Evolutionary conservation across 164 flowering plant genomes (phyloP).

Genomic region (Tetracentron sinense): DNA sequence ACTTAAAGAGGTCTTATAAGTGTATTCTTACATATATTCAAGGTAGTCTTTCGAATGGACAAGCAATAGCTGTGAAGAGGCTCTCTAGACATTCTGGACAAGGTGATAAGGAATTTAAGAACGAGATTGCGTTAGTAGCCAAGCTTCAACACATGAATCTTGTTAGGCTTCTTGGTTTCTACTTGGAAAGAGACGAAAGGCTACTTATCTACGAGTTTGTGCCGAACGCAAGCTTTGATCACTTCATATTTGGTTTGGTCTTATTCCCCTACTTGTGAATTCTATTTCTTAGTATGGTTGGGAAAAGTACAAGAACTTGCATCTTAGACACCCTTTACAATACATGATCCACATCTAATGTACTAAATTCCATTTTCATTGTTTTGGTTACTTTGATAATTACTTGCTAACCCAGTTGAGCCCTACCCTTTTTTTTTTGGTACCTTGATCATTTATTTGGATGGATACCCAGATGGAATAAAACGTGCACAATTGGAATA

Average conservation of each 20-base stretch:
- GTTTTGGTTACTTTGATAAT: no score
- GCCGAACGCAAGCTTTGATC: slow-evolving; percentile 17
- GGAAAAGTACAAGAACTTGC: no score
- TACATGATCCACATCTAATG: neutral
- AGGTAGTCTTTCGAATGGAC: slow-evolving; percentile 17
- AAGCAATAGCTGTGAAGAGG: slow-evolving; percentile 19
- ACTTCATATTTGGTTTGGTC: slow-evolving; percentile 16
- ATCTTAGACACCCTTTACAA: no score
- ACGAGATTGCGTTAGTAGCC: slow-evolving; percentile 13
- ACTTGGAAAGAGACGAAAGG: slow-evolving; percentile 17
- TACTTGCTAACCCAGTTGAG: neutral
- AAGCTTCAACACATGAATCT: slow-evolving; percentile 24
- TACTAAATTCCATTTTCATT: no score
- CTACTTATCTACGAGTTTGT: slow-evolving; percentile 16
- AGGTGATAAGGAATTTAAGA: slow-evolving; percentile 17
- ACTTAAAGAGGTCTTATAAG: neutral
- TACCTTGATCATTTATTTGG: neutral
- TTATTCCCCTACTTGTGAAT: neutral
- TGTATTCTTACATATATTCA: neutral
- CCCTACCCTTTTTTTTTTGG: no score
- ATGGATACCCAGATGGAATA: slow-evolving; percentile 10
- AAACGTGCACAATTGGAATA: slow-evolving; percentile 18
- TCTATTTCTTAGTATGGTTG: neutral
- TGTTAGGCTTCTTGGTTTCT: slow-evolving; percentile 14
- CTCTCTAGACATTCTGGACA: slow-evolving; percentile 16